Evolutionary conservation across 768 basidiomycete genomes (phyloP), one percentile per base, ranked within the genome.

Genomic region (Pleurotus djamor): DNA sequence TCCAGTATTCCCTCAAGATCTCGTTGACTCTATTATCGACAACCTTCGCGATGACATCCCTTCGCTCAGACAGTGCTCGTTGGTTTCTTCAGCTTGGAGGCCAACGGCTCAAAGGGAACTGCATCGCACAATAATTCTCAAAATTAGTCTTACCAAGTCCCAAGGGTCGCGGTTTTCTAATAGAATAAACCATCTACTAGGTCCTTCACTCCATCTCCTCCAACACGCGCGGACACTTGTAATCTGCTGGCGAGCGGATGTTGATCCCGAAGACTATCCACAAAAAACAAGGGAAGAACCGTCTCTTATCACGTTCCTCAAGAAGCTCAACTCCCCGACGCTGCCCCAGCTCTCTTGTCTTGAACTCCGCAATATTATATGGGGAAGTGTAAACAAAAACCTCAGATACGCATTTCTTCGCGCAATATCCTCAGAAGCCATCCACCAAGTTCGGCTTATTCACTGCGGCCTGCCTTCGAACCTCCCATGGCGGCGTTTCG

Each of bases 1-100:
- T 28, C 21, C 1, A 28, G 21, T 28, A 28, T 34, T 52, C 55
- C 67, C 67, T 14, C 33, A 52, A 28, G 67, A 68, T 16, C 61
- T 68, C 17, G 33, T 60, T 9, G 67, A 66, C 54, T 38, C 59
- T 12, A 59, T 65, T 57, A 65, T 68, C 36, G 67, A 65, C 60
- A 61, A 65, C 48, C n/a, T 66, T n/a, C 61, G 58, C 16, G 49
- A 65, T 37, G 64, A 66, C 16, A 48, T 60, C 17, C 16, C 13
- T 14, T 34, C 64, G 7, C 60, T 68, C 21, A 14, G 49, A 9
- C 16, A 49, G 1, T 68, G 67, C 48, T 61, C 55, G 35, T 50
- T 61, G 2, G 60, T 65, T 4, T 63, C 57, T 33, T 64, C 61
- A 45, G 45, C 63, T 50, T 68, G 61, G 64, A 28, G 62, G 10